A percentile compares a stretch with the other conserved stretches of the same genome.
phyloP scores from a whole-genome alignment of 495 filamentous ascomycete genomes.

The Tuber calosporum region DNA sequence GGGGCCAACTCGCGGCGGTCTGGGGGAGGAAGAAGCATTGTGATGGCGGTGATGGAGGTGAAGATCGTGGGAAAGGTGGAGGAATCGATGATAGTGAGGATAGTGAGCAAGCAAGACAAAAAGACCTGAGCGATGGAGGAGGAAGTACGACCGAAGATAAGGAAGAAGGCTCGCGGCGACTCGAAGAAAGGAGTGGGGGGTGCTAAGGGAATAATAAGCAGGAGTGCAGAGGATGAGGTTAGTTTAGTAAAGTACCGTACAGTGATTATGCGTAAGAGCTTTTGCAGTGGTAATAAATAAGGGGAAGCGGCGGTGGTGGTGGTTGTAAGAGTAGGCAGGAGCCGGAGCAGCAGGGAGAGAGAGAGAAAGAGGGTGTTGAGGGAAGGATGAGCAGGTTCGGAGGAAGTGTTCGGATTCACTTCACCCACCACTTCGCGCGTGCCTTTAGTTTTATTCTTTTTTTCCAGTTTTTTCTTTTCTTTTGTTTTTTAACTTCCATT shows the following conservation, averaged over 20 bases:
- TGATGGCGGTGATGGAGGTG: constrained; percentile 16
- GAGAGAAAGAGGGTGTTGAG: neutral
- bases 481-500: neutral
- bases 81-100: constrained; percentile 24
- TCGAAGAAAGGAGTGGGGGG: constrained; percentile 14
- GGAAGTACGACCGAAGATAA: constrained; percentile 31
- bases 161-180: constrained; percentile 29
- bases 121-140: constrained; percentile 21
- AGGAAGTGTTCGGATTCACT: neutral
- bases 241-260: constrained; percentile 7
- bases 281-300: neutral
- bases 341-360: constrained; percentile 1
- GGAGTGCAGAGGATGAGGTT: constrained; percentile 13
- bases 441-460: neutral
- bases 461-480: neutral
- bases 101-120: constrained; percentile 24
- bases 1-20: constrained; percentile 34
- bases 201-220: constrained; percentile 25
- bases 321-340: neutral
- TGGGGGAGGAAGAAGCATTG: constrained; percentile 38
- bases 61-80: constrained; percentile 23
- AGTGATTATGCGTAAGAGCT: neutral
- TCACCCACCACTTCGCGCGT: constrained; percentile 4
- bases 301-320: neutral
- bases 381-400: neutral